phyloP scores from a whole-genome alignment of 805 yeast genomes.

The Priceomyces castillae region DNA sequence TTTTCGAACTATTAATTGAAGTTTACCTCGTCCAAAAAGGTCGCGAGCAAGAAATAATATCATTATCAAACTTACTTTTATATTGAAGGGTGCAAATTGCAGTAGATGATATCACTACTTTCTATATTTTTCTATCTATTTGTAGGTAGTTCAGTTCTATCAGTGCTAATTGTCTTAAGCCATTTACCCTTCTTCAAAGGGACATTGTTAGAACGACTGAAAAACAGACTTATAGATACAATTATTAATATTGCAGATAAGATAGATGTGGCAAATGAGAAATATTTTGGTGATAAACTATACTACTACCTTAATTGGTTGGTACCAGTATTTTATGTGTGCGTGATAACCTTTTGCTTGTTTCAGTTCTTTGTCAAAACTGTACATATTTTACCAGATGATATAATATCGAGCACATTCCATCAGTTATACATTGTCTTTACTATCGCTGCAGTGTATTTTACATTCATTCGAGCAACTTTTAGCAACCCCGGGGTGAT shows the following conservation, averaged over 20 bases:
- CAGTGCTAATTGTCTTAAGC: slow-evolving; percentile 44
- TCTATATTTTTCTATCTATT: slow-evolving; percentile 4
- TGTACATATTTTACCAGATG: slow-evolving; percentile 13
- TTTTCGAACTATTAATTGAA: not conserved
- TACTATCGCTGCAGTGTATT: slow-evolving; percentile 30
- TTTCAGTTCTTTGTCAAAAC: slow-evolving; percentile 30
- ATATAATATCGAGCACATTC: slow-evolving; percentile 7
- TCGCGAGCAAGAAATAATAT: not conserved
- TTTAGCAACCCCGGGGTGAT: slow-evolving; percentile 45
- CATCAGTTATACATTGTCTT: slow-evolving; percentile 24
- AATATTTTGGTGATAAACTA: slow-evolving; percentile 19
- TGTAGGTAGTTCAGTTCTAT: slow-evolving; percentile 11
- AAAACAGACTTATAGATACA: slow-evolving; percentile 9
- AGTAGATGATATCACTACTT: slow-evolving; percentile 5
- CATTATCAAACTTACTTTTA: not conserved
- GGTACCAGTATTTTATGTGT: slow-evolving; percentile 42
- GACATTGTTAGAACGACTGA: slow-evolving; percentile 28
- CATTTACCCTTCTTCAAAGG: slow-evolving; percentile 43
- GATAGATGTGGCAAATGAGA: slow-evolving; percentile 18
- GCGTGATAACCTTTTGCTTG: slow-evolving; percentile 33
- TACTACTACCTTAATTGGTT: slow-evolving; percentile 35
- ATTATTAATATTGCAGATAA: slow-evolving; percentile 4
- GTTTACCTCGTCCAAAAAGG: not conserved
- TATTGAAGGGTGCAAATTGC: too few species aligned
- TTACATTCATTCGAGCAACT: slow-evolving; percentile 36